phyloP scores from a whole-genome alignment of 2,329 filamentous ascomycete genomes.

The Uncinocarpus reesii region DNA sequence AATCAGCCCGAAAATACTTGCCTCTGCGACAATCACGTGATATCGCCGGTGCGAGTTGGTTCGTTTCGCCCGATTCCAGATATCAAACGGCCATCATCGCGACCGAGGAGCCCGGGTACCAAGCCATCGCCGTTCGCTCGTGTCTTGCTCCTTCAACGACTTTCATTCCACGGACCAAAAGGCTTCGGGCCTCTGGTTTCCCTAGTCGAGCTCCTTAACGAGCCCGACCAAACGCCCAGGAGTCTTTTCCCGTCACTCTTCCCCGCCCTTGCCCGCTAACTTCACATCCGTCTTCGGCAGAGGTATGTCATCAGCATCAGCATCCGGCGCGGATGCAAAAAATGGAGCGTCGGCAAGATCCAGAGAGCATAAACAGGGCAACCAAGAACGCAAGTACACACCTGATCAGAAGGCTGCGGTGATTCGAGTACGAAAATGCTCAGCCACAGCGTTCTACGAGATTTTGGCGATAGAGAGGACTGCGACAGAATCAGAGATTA shows the following conservation, averaged over 20 bases:
- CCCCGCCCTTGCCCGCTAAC: background rate
- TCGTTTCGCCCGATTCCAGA: background rate
- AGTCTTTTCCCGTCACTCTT: background rate
- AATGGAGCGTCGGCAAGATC: conserved; percentile 34
- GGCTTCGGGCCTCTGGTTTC: background rate
- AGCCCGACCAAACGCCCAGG: background rate
- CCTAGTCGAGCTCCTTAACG: background rate
- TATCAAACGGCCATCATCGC: background rate
- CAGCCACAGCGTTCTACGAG: conserved; percentile 85
- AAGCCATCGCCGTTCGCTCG: background rate
- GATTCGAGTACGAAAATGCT: conserved; percentile 73
- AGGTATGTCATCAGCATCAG: conserved; percentile 36
- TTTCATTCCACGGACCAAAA: background rate
- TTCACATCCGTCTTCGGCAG: background rate
- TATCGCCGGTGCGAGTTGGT: background rate
- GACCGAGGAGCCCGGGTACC: background rate
- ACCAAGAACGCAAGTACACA: conserved; percentile 57
- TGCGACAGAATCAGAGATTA: conserved; percentile 70
- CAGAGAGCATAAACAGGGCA: conserved; percentile 42
- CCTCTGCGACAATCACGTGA: background rate
- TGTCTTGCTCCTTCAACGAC: background rate
- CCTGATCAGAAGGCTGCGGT: conserved; percentile 86
- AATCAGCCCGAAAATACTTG: too few species aligned
- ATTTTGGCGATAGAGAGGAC: conserved; percentile 68
- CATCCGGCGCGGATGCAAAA: conserved; percentile 38